Base-by-base conservation (phyloP, 495 filamentous ascomycete species). In the Hypomontagnella submonticulosa region DNA sequence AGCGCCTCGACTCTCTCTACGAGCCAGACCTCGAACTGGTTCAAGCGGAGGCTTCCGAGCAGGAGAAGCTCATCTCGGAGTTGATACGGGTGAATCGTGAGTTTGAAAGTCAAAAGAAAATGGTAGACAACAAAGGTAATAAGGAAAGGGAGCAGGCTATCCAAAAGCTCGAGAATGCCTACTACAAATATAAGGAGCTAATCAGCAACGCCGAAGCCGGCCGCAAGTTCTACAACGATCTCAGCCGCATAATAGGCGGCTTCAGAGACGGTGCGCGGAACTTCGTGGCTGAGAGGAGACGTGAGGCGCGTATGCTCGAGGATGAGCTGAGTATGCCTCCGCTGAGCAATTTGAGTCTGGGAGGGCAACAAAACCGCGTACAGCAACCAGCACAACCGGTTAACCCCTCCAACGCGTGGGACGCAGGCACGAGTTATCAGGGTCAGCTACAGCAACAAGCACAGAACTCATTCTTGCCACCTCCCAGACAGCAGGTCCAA, bases 171-270 rank as follows among this genome's bases (percentile, higher is more conserved):
- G 94, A 98, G 73, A 95, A 92, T 54, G 95, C 92, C 7, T 97
- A 96, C 72, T 83, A 91, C 75, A 95, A 92, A 77, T 97, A 97
- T 76, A 96, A 95, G 75, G 93, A 99, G 74, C 89, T 97, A 52
- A 86, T 96, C 40, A 90, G 84, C 40, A 96, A 98, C 70, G 77
- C 97, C 0, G 92, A 97, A 54, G 90, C 89, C 0, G 95, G 92
- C 1, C 78, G 94, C 40, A 97, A 96, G 69, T 99, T 99, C 73
- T 99, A 98, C 79, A 98, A 99, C 71, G 93, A 97, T 69, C 84
- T 99, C 1, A 90, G 87, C 38, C 90, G 89, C 74, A 93, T 97
- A 41, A 87, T 97, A 1, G 86, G 81, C 8, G 82, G 89, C 19
- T 83, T 81, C 59, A 83, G 91, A 16, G 93, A 96, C 61, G 91